phyloP scores from a whole-genome alignment of 805 yeast species.

The Spathaspora hagerdaliae region DNA sequence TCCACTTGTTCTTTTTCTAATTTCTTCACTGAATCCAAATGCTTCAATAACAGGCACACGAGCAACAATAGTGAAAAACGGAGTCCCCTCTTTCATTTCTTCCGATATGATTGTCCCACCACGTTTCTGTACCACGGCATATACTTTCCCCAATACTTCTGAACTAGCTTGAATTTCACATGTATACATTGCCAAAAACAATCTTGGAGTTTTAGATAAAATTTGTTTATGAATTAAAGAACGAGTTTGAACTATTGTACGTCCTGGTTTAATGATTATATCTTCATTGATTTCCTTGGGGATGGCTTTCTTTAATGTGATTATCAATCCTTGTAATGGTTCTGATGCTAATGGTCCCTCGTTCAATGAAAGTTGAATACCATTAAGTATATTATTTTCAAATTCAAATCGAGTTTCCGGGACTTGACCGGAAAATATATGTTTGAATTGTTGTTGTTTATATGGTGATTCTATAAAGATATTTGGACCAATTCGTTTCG shows the following conservation, averaged over 20 bases:
- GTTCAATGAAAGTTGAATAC: conserved; percentile 75
- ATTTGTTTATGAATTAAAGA: conserved; percentile 69
- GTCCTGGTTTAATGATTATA: conserved; percentile 53
- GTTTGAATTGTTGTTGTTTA: conserved; percentile 21
- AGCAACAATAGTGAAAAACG: conserved; percentile 85
- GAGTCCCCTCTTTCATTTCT: conserved; percentile 98
- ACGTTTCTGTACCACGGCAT: conserved; percentile 86
- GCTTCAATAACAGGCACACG: conserved; percentile 91
- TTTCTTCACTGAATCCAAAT: conserved; percentile 94
- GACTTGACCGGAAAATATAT: conserved; percentile 15
- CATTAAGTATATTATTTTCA: conserved; percentile 69
- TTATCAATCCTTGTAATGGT: conserved; percentile 77
- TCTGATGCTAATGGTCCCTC: conserved; percentile 91
- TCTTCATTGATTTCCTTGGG: conserved; percentile 20
- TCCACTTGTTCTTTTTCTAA: conserved; percentile 89
- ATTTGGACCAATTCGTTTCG: conserved; percentile 72
- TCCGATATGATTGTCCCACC: conserved; percentile 83
- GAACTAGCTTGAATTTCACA: conserved; percentile 95
- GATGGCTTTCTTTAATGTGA: conserved; percentile 28
- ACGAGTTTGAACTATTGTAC: conserved; percentile 68
- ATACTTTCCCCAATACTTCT: conserved; percentile 92
- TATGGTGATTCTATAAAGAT: conserved; percentile 54
- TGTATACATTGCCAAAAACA: conserved; percentile 87
- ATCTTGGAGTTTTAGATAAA: conserved; percentile 80
- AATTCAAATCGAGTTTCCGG: conserved; percentile 26